Conservation (phyloP, 768 basidiomycete species). For the Kwoniella bestiolae region DNA sequence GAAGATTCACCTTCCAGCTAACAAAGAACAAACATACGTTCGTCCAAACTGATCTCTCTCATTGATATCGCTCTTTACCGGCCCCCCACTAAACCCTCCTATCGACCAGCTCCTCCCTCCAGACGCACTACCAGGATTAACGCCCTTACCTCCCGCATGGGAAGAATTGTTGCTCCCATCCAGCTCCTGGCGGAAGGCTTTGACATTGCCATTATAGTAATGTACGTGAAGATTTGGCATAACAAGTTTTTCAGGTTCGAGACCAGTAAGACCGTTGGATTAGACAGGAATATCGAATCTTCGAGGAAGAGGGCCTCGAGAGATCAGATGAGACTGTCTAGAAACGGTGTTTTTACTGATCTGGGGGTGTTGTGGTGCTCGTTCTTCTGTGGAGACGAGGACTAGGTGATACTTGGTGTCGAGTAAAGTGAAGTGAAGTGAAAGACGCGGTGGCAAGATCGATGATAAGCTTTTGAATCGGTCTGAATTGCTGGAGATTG, state of each 20-base stretch:
- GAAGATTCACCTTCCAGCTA: too few species aligned
- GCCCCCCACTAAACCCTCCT: slow-evolving; percentile 27
- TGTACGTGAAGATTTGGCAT: slow-evolving; percentile 54
- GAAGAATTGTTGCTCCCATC: slow-evolving; percentile 24
- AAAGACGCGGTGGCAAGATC: neutral
- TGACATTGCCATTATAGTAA: slow-evolving; percentile 51
- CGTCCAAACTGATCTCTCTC: slow-evolving; percentile 53
- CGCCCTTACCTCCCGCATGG: slow-evolving; percentile 4
- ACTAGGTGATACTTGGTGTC: neutral
- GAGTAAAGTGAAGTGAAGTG: neutral
- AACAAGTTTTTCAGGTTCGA: slow-evolving; percentile 7
- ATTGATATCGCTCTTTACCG: slow-evolving; percentile 55
- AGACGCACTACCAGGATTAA: slow-evolving; percentile 34
- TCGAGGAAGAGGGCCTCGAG: slow-evolving; percentile 53
- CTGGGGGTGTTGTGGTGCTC: neutral
- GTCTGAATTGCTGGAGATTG: neutral
- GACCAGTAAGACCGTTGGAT: neutral
- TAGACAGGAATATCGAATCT: slow-evolving; percentile 1
- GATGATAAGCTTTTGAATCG: neutral
- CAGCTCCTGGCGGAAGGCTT: slow-evolving; percentile 51
- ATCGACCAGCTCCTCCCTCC: slow-evolving; percentile 47
- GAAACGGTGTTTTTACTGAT: neutral
- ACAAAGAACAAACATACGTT: slow-evolving; percentile 52
- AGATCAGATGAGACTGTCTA: neutral
- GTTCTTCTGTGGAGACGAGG: neutral